Percentiles rank a stretch among this genome's conserved stretches.
These are phyloP conservation scores for Cladorrhinum sp. DNA, from an alignment of 2,329 filamentous ascomycete genomes.

Conservation along the genomic window DNA sequence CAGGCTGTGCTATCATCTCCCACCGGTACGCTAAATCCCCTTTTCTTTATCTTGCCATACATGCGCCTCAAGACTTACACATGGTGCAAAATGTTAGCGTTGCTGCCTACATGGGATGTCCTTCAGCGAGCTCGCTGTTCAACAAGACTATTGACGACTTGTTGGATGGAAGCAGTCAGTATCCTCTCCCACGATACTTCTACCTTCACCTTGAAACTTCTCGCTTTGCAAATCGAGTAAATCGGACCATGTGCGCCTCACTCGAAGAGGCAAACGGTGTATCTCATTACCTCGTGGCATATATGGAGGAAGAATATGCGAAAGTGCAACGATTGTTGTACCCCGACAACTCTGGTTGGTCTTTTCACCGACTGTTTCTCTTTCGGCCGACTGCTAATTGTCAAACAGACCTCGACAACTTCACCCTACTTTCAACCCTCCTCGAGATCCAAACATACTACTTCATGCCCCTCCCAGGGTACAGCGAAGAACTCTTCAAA, in stretches of 20 bases:
- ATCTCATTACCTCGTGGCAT: constrained; percentile 43
- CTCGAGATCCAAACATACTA: constrained; percentile 55
- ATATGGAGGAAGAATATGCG: constrained; percentile 52
- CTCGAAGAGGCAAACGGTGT: constrained; percentile 47
- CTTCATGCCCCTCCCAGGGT: constrained; percentile 44
- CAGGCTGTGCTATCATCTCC: constrained; percentile 50
- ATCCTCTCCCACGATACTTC: constrained; percentile 44
- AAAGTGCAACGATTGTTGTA: constrained; percentile 45
- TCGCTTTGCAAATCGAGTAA: constrained; percentile 49
- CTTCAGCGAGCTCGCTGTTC: constrained; percentile 44
- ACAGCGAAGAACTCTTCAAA: constrained; percentile 39
- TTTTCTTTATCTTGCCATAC: background rate
- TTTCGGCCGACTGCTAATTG: constrained; percentile 4
- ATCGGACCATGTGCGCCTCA: constrained; percentile 45
- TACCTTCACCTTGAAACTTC: constrained; percentile 47
- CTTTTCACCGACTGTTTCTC: background rate
- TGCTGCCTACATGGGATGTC: constrained; percentile 43
- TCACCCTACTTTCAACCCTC: constrained; percentile 47
- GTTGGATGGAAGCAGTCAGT: constrained; percentile 40
- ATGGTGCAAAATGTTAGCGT: too few species aligned
- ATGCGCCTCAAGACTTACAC: too few species aligned
- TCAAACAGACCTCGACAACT: constrained; percentile 44
- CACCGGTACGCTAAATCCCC: constrained; percentile 40
- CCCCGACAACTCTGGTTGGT: constrained; percentile 44
- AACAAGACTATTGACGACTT: constrained; percentile 49